Conservation (phyloP, 495 filamentous ascomycete species). For the Friedmanniomyces endolithicus region DNA sequence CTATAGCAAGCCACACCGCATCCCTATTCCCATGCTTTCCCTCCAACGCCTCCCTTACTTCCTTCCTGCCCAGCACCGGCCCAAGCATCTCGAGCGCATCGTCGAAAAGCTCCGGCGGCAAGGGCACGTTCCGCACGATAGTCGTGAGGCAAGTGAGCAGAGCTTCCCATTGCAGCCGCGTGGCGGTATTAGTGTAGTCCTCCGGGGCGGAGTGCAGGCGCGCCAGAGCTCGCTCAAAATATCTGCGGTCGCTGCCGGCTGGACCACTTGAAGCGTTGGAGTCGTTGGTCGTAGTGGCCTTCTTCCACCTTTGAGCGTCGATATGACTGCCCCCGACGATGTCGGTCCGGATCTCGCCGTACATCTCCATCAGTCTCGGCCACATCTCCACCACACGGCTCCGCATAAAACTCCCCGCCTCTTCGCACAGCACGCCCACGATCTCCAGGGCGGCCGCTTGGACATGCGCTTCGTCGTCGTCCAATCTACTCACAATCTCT, state of each 20-base stretch:
- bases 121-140: constrained; percentile 43
- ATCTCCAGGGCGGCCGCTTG: constrained; percentile 53
- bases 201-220: constrained; percentile 9
- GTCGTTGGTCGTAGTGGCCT: not conserved
- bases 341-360: constrained; percentile 28
- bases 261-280: too few relatives aligned
- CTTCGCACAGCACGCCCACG: constrained; percentile 46
- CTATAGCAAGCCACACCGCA: constrained; percentile 52
- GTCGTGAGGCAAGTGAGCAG: constrained; percentile 40
- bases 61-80: constrained; percentile 36
- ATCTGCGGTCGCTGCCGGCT: not conserved
- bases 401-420: constrained; percentile 71
- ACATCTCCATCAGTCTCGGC: constrained; percentile 40
- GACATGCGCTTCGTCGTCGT: constrained; percentile 67
- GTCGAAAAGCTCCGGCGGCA: constrained; percentile 55
- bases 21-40: constrained; percentile 54
- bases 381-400: constrained; percentile 60
- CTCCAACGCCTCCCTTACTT: constrained; percentile 44
- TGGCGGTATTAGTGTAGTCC: constrained; percentile 38
- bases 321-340: not conserved
- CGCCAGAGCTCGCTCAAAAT: not conserved
- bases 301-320: not conserved
- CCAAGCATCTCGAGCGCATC: constrained; percentile 50
- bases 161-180: constrained; percentile 46
- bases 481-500: constrained; percentile 54